These are phyloP conservation scores for Cyberlindnera xylosilytica DNA, from an alignment of 805 yeast species.

Conservation along the genomic window DNA sequence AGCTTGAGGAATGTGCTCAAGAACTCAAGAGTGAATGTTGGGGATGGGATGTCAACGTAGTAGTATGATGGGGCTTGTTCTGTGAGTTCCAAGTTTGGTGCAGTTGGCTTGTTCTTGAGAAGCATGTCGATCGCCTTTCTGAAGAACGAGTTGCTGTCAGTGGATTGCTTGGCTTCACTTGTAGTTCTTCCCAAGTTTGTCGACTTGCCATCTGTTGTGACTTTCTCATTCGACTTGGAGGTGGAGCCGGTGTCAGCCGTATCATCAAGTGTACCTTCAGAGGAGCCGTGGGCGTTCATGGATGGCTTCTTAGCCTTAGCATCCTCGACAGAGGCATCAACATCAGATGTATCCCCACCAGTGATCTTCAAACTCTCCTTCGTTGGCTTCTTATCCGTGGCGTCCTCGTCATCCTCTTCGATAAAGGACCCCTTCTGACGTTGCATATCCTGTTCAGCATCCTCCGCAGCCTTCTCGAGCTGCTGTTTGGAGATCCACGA, in stretches of 20 bases:
- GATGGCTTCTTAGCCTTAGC: background rate
- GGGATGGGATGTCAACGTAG: constrained; percentile 27
- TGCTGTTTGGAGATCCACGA: constrained; percentile 4
- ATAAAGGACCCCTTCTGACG: background rate
- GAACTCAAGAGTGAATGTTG: constrained; percentile 28
- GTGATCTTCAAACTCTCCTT: background rate
- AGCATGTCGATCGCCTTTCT: constrained; percentile 21
- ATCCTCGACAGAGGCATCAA: background rate
- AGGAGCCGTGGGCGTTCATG: background rate
- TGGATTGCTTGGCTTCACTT: no score
- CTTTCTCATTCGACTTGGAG: background rate
- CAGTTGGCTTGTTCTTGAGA: constrained; percentile 22
- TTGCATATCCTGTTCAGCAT: background rate
- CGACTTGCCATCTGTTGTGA: no score
- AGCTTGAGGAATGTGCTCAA: constrained; percentile 16
- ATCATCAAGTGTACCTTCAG: no score
- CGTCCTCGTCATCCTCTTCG: background rate
- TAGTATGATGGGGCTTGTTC: constrained; percentile 28
- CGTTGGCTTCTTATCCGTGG: background rate
- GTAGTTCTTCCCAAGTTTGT: no score
- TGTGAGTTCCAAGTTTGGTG: constrained; percentile 14
- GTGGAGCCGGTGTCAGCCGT: background rate
- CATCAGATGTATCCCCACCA: background rate
- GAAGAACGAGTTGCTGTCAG: constrained; percentile 12
- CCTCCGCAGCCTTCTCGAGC: background rate